A percentile compares a stretch with the other conserved stretches of the same genome.
phyloP scores from a whole-genome alignment of 1,139 yeast species.

The Nakaseomyces uthaithaninus region DNA sequence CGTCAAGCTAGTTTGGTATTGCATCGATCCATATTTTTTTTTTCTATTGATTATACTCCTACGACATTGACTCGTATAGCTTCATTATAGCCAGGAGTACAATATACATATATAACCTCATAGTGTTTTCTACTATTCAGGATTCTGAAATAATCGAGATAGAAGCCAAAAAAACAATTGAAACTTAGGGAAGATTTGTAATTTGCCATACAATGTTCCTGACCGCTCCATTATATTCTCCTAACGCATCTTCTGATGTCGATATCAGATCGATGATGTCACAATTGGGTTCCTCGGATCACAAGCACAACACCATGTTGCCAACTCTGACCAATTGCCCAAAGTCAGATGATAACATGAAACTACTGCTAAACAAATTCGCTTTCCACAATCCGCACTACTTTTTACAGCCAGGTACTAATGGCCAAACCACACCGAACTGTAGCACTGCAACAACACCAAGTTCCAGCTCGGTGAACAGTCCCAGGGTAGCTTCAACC shows the following conservation, averaged over 20 bases:
- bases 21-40: too few species aligned
- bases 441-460: neutral
- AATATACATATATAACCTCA: too few species aligned
- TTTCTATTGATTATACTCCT: too few species aligned
- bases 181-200: too few species aligned
- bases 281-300: neutral
- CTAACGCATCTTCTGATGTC: neutral
- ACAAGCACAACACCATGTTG: constrained; percentile 4
- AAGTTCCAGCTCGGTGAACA: neutral
- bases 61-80: too few species aligned
- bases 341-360: constrained; percentile 2
- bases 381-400: neutral
- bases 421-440: neutral
- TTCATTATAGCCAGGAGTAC: too few species aligned
- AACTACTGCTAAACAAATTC: constrained; percentile 3
- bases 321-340: constrained; percentile 5
- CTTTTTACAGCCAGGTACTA: neutral
- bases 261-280: constrained; percentile 1
- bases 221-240: constrained; percentile 1
- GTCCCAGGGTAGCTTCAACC: neutral
- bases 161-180: too few species aligned
- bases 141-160: neutral
- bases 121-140: too few species aligned
- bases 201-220: neutral
- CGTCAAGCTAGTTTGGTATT: too few species aligned